Evolutionary conservation across 179 eudicot genomes (phyloP).

Genomic region (Corrigiola litoralis): DNA sequence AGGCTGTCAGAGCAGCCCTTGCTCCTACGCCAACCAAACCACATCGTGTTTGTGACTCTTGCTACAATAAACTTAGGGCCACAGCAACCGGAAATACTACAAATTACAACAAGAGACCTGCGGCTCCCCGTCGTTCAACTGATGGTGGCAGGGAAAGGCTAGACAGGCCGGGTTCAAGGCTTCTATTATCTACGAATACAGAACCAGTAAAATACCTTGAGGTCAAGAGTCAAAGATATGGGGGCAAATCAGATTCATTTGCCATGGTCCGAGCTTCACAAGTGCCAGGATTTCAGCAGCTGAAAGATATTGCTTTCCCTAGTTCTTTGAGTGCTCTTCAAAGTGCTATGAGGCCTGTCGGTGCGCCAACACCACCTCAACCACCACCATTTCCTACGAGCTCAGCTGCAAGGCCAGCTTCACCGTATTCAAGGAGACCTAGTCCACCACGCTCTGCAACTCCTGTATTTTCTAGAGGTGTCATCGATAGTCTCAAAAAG

Average conservation of each 20-base stretch:
- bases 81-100: conserved; percentile 30
- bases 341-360: conserved; percentile 40
- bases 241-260: conserved; percentile 38
- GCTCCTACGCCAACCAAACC: conserved; percentile 91
- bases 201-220: conserved; percentile 78
- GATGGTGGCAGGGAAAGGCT: conserved; percentile 35
- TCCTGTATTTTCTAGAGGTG: conserved; percentile 62
- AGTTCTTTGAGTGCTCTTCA: conserved; percentile 57
- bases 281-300: conserved; percentile 54
- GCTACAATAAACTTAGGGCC: conserved; percentile 61
- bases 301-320: conserved; percentile 67
- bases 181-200: conserved; percentile 39
- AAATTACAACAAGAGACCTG: conserved; percentile 24
- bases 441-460: conserved; percentile 68
- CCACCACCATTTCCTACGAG: conserved; percentile 24
- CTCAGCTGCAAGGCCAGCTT: conserved; percentile 44
- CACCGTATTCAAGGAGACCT: conserved; percentile 66
- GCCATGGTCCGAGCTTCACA: conserved; percentile 62
- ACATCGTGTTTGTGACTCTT: conserved; percentile 84
- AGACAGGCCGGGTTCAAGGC: conserved; percentile 28
- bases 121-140: conserved; percentile 41
- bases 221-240: conserved; percentile 39
- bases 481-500: conserved; percentile 68
- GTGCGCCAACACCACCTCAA: conserved; percentile 30
- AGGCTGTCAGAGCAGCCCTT: conserved; percentile 77